Percentiles rank a stretch among this genome's conserved stretches.
These are phyloP conservation scores for Ophiocordyceps sinensis DNA, from an alignment of 2,329 filamentous ascomycete species.

Conservation along the genomic window DNA sequence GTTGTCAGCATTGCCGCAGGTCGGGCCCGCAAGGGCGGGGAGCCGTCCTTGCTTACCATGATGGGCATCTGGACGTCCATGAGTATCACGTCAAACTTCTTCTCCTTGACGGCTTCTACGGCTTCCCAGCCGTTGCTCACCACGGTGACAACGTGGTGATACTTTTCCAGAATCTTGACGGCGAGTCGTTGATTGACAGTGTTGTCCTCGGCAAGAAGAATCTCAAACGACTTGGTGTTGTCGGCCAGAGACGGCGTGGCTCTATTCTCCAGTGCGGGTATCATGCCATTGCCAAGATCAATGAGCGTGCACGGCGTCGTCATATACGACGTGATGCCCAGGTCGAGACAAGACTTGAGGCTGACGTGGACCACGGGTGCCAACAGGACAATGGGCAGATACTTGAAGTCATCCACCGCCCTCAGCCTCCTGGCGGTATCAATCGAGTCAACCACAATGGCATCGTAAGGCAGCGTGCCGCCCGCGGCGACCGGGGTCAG, in stretches of 20 bases:
- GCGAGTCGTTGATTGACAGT: slow-evolving; percentile 92
- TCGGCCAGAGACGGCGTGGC: slow-evolving; percentile 85
- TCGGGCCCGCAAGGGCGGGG: not conserved
- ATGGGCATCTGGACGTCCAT: slow-evolving; percentile 99
- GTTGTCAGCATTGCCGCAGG: slow-evolving; percentile 18
- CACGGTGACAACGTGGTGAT: slow-evolving; percentile 83
- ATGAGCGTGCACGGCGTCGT: slow-evolving; percentile 90
- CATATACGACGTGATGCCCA: slow-evolving; percentile 98
- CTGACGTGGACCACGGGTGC: slow-evolving; percentile 82
- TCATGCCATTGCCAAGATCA: slow-evolving; percentile 89
- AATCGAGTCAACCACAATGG: slow-evolving; percentile 89
- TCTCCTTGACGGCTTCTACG: slow-evolving; percentile 79
- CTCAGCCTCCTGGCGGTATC: slow-evolving; percentile 76
- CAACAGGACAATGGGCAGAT: slow-evolving; percentile 86
- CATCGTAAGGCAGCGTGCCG: slow-evolving; percentile 65
- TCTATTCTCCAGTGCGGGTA: slow-evolving; percentile 84
- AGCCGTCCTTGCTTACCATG: slow-evolving; percentile 52
- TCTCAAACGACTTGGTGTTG: slow-evolving; percentile 90
- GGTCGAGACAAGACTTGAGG: slow-evolving; percentile 82
- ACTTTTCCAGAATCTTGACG: slow-evolving; percentile 94
- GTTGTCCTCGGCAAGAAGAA: slow-evolving; percentile 91
- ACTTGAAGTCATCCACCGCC: slow-evolving; percentile 90
- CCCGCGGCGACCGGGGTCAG: slow-evolving; percentile 37
- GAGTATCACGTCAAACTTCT: slow-evolving; percentile 87
- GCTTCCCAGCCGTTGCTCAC: slow-evolving; percentile 92